Evolutionary conservation across 306 rosid species (phyloP), one percentile per base, ranked within the genome.

Genomic region (Purshia tridentata): DNA sequence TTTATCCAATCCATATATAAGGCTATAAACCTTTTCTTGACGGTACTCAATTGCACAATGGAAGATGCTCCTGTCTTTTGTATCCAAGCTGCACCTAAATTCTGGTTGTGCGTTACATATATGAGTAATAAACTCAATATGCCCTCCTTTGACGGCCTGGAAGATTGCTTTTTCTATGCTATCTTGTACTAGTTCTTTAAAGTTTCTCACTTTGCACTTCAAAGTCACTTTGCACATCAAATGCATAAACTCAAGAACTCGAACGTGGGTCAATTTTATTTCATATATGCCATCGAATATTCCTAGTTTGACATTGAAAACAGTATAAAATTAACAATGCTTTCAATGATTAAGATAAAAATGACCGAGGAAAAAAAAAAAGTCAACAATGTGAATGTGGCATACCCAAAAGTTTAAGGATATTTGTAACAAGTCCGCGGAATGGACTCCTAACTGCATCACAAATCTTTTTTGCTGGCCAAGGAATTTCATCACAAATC

Each of bases 21-120:
- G 71, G 37, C 18, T 53, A 40, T 69, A 77, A 35, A 77, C 47
- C 9, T 16, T 4, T 18, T 70, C 71, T 23, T 59, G 71, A 18
- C 72, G 72, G 42, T 10, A 29, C 0, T 12, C 0, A 4, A 61
- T 52, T 0, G 65, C 80, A 42, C 2, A 3, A 53, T 6, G 39
- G 5, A 59, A 47, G 5, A 53, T n/a, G 20, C 39, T 37, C 10
- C 20, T 46, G 0, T 0, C 0, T 11, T 8, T 9, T 5, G 1
- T 0, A 8, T 14, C n/a, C 0, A 1, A 11, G 3, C 3, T 20
- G 47, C 13, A 6, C 8, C 10, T 14, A 19, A 39, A 6, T 5
- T 42, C 13, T 2, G 1, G 10, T 51, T 45, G 22, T 9, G 22
- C 44, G 20, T 70, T 45, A 62, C 22, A 0, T 42, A 37, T 13